Conservation (phyloP, 495 filamentous ascomycete species). For the Trichoderma virens region DNA sequence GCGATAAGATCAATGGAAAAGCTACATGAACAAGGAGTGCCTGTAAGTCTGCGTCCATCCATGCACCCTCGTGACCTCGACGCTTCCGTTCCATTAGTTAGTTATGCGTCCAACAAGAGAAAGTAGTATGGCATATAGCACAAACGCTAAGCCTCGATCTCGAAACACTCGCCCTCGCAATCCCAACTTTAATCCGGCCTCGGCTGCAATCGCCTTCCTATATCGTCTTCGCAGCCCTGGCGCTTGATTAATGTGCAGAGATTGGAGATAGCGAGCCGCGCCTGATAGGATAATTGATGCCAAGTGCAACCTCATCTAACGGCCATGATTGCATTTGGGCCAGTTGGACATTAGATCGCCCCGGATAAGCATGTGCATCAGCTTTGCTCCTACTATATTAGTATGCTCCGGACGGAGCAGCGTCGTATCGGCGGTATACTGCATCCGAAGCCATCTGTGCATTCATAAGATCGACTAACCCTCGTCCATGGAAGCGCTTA, state of each 20-base stretch:
- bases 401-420: neutral
- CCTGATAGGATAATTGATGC: neutral
- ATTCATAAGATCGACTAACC: constrained; percentile 3
- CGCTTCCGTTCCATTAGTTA: neutral
- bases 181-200: neutral
- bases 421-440: neutral
- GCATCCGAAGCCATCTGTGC: neutral
- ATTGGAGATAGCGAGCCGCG: neutral
- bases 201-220: constrained; percentile 2
- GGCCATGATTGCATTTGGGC: neutral
- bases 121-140: neutral
- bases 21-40: too few species aligned
- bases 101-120: neutral
- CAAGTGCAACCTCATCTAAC: neutral
- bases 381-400: neutral
- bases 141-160: neutral
- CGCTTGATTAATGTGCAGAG: neutral
- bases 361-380: neutral
- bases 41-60: too few species aligned
- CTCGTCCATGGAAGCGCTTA: neutral
- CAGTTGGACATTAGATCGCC: neutral
- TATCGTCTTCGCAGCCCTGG: neutral
- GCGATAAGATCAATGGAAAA: too few species aligned
- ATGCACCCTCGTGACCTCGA: too few species aligned
- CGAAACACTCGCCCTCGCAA: neutral